Evolutionary conservation across 2,329 filamentous ascomycete species (phyloP).

Genomic region (Talaromyces sp.): DNA sequence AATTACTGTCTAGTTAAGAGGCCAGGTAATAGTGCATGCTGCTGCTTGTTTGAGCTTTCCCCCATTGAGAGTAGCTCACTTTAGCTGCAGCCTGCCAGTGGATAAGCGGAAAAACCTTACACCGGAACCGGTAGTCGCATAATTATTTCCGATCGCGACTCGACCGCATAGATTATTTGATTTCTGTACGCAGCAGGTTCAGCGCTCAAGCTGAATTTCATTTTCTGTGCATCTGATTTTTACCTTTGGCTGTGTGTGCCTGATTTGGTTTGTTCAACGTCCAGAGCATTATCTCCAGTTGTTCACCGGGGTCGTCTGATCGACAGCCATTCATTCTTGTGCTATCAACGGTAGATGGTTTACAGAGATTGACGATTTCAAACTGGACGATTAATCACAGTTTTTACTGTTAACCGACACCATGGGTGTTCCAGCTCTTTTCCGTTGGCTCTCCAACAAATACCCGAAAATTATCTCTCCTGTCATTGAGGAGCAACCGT

Average conservation of each 20-base stretch:
- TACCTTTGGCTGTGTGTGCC: background rate
- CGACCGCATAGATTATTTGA: background rate
- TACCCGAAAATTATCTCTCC: slow-evolving; percentile 95
- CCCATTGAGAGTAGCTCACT: background rate
- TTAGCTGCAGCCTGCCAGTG: background rate
- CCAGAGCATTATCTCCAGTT: background rate
- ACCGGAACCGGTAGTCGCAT: slow-evolving; percentile 9
- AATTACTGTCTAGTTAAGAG: background rate
- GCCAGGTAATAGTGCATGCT: slow-evolving; percentile 11
- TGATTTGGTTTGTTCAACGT: background rate
- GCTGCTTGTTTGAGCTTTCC: slow-evolving; percentile 11
- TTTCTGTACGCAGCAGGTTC: slow-evolving; percentile 5
- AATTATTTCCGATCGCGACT: slow-evolving; percentile 2
- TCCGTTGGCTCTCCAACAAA: slow-evolving; percentile 93
- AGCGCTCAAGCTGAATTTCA: slow-evolving; percentile 6
- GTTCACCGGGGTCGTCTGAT: background rate
- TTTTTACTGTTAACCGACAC: slow-evolving; percentile 14
- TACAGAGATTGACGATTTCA: background rate
- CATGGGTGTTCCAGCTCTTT: slow-evolving; percentile 94
- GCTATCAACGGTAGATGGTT: background rate
- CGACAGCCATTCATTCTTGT: background rate
- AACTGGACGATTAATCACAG: background rate
- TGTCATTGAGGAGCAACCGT: slow-evolving; percentile 79
- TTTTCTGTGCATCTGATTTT: background rate
- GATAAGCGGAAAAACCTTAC: slow-evolving; percentile 13